Evolutionary conservation across 331 rosid genomes (phyloP).

Genomic region (Quercus lobata): DNA sequence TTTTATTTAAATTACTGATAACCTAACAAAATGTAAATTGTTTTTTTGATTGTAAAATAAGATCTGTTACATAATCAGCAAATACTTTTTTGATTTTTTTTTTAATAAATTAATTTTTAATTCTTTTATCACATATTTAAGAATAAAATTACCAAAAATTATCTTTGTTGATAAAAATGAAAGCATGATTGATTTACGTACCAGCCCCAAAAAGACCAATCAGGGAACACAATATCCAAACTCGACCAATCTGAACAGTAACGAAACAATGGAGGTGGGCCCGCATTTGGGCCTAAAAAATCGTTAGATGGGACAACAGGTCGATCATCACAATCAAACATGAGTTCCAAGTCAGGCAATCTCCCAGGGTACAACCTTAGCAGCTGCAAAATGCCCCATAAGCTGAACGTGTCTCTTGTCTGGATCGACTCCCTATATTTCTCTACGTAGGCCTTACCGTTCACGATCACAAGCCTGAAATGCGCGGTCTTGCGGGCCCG

Average conservation of each 20-base stretch:
- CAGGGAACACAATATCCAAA: conserved; percentile 81
- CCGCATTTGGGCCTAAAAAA: conserved; percentile 24
- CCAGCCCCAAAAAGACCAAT: conserved; percentile 99
- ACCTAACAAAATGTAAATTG: no score
- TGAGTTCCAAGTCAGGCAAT: conserved; percentile 70
- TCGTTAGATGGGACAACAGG: conserved; percentile 39
- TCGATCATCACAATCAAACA: conserved; percentile 74
- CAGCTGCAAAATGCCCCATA: conserved; percentile 81
- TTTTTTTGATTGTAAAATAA: no score
- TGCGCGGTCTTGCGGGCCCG: conserved; percentile 53
- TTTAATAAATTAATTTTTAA: no score
- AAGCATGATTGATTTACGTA: conserved; percentile 6
- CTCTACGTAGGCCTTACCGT: conserved; percentile 64
- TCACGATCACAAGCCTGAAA: conserved; percentile 56
- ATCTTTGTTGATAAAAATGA: no score
- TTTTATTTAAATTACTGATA: no score
- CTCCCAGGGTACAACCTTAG: conserved; percentile 56
- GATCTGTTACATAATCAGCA: no score
- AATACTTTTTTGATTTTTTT: no score
- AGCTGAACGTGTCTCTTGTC: conserved; percentile 61
- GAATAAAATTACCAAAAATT: no score
- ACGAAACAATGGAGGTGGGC: conserved; percentile 68
- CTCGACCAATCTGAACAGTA: conserved; percentile 54
- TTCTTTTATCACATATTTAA: no score
- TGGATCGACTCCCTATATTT: conserved; percentile 51